Base-by-base conservation (phyloP, 140 eudicot genomes). In the Ambrosia hybrid region DNA sequence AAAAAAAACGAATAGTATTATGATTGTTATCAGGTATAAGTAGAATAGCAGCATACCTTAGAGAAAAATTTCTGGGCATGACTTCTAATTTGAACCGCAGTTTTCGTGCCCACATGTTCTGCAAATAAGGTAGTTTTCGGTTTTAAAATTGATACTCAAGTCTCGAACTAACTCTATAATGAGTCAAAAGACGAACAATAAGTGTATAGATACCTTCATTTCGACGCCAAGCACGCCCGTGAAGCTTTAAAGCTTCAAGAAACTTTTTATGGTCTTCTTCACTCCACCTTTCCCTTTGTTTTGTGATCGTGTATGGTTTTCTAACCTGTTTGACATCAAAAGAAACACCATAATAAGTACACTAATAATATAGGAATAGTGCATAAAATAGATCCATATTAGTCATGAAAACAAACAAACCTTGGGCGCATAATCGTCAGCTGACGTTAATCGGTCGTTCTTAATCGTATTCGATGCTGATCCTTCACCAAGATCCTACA, bases 211-310 rank as follows among this genome's bases (percentile, higher is more conserved):
- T 60, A 92, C 98, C 98, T 83, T 93, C 95, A 65, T 89, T 93
- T 66, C 82, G 85, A 68, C 91, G 79, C 98, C 98, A 93, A 8
- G 97, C 97, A 6, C 98, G 85, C 6, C 98, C 98, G 14, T 87
- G 81, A 36, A 93, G 82, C 85, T 88, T 93, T 75, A 93, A 70
- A 41, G 98, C 97, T 82, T 93, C 97, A 26, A 93, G 73, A 71
- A 93, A 93, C 78, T 85, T 93, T 52, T 87, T 87, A 78, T 93
- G 98, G 80, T 93, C 98, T 75, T 90, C 97, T 58, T 93, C 97
- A 14, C 97, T 85, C 98, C 98, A 93, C 82, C 97, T 85, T 68
- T 93, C 97, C 69, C 98, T 84, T 60, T 90, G 97, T 80, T 93
- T 93, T 1, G 97, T 82, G 26, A 93, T 93, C 43, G 97, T 93